Percentiles rank a stretch among this genome's conserved stretches.
phyloP scores from a whole-genome alignment of 768 basidiomycete genomes.

The Trichaptum fuscoviolaceum region DNA sequence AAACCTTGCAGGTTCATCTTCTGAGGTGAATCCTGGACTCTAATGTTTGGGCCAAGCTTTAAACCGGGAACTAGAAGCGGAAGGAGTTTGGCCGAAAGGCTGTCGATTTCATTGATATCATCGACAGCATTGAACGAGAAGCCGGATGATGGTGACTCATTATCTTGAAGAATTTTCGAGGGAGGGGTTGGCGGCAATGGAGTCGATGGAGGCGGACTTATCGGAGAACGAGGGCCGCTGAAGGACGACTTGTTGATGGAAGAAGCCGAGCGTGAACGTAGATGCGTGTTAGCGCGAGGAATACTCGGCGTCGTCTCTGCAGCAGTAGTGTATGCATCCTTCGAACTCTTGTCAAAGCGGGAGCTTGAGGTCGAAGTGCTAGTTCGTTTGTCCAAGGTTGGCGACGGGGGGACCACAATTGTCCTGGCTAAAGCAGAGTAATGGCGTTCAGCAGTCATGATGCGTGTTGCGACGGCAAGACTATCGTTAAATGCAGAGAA shows the following conservation, averaged over 20 bases:
- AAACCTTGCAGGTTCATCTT: slow-evolving; percentile 28
- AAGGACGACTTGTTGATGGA: slow-evolving; percentile 37
- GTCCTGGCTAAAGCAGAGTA: slow-evolving; percentile 69
- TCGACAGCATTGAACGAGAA: slow-evolving; percentile 56
- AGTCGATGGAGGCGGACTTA: slow-evolving; percentile 55
- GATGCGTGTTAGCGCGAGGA: slow-evolving; percentile 31
- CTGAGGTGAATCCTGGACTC: slow-evolving; percentile 40
- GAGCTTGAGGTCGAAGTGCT: not conserved
- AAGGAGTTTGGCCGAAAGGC: slow-evolving; percentile 61
- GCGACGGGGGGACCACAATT: slow-evolving; percentile 47
- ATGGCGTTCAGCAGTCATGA: slow-evolving; percentile 71
- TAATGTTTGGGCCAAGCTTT: slow-evolving; percentile 51
- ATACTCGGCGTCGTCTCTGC: slow-evolving; percentile 12
- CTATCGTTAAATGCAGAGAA: slow-evolving; percentile 47
- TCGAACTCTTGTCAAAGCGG: slow-evolving; percentile 3
- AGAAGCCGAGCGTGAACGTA: slow-evolving; percentile 57
- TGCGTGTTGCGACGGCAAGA: slow-evolving; percentile 44
- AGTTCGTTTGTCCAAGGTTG: slow-evolving; percentile 11
- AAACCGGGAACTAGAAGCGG: slow-evolving; percentile 65
- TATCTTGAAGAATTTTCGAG: slow-evolving; percentile 44
- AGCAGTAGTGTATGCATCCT: slow-evolving; percentile 1
- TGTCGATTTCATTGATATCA: slow-evolving; percentile 61
- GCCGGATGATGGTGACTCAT: slow-evolving; percentile 60
- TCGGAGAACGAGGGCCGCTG: slow-evolving; percentile 26
- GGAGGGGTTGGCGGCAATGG: slow-evolving; percentile 76